Evolutionary conservation across 169 alveolate species (phyloP), one percentile per base, ranked within the genome.

Genomic region (Eimeria necatrix): DNA sequence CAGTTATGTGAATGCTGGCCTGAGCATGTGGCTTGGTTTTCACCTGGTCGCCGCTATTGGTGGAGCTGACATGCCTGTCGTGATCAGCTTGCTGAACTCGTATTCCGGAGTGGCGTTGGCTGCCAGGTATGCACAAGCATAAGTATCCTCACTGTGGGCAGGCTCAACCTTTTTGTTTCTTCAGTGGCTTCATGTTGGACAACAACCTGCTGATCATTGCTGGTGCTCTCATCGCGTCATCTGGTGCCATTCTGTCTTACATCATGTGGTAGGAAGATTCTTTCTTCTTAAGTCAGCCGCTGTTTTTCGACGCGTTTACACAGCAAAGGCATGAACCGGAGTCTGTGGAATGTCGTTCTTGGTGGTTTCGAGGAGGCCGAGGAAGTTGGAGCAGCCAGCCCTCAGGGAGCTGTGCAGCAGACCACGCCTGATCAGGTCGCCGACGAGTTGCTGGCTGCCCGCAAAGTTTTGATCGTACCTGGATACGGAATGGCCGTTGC

Each of bases 31-130:
- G 96, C 96, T 97, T 61, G 99, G 98, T 61, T 97, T 96, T 93
- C 98, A 97, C 83, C 95, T 98, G 52, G 98, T 98, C 85, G 98
- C 98, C 94, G 97, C 99, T 53, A 98, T 98, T 46, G 99, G 99
- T 78, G 99, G 98, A 24, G 99, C 99, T 78, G 99, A 98, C 96
- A 98, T 98, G 99, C 99, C 99, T 4, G 99, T 98, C 70, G 99
- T 98, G 70, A 98, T 98, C 64, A 98, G 99, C 76, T 97, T 98
- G 97, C 94, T 98, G 94, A 98, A 98, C 95, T 98, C 99, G 46
- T 98, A 98, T 96, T 98, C 99, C 80, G 99, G 99, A 1, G 97
- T 98, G 97, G 98, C 99, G 80, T 96, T 98, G 59, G 97, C 98
- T 80, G 99, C 99, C 61, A 92, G 98, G 98, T 91, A 78, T 83